A percentile compares a stretch with the other conserved stretches of the same genome.
Evolutionary conservation across 305 asterid species (phyloP).

Genomic region (Fraxinus paxiana): DNA sequence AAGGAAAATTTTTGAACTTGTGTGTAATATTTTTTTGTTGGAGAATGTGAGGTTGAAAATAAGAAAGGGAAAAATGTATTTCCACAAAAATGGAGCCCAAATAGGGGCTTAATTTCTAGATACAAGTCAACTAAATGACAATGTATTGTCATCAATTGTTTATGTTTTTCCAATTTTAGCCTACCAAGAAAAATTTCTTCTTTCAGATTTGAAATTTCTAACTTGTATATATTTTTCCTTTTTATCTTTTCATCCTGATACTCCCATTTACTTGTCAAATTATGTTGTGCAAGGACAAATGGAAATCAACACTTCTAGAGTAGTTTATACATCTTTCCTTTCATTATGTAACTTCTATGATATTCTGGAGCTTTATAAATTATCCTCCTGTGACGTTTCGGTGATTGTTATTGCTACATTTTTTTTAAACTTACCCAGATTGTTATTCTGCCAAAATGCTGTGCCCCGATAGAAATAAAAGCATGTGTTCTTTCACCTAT

Average conservation of each 20-base stretch:
- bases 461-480: constrained; percentile 11
- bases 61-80: background rate
- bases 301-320: background rate
- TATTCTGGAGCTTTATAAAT: background rate
- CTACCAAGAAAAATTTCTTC: background rate
- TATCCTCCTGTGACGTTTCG: background rate
- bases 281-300: background rate
- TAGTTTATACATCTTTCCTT: background rate
- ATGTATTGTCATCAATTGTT: background rate
- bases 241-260: background rate
- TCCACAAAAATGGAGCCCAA: background rate
- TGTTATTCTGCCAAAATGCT: background rate
- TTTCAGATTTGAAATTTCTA: constrained; percentile 1
- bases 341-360: background rate
- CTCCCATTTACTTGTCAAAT: background rate
- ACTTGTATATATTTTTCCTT: background rate
- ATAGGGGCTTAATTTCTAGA: background rate
- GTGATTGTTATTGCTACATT: background rate
- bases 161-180: background rate
- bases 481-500: constrained; percentile 1
- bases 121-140: background rate
- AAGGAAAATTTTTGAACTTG: too few relatives aligned
- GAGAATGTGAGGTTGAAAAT: background rate
- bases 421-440: background rate
- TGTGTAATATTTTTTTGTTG: background rate